phyloP scores from a whole-genome alignment of 2,329 filamentous ascomycete species.

The Calonectria pteridis region DNA sequence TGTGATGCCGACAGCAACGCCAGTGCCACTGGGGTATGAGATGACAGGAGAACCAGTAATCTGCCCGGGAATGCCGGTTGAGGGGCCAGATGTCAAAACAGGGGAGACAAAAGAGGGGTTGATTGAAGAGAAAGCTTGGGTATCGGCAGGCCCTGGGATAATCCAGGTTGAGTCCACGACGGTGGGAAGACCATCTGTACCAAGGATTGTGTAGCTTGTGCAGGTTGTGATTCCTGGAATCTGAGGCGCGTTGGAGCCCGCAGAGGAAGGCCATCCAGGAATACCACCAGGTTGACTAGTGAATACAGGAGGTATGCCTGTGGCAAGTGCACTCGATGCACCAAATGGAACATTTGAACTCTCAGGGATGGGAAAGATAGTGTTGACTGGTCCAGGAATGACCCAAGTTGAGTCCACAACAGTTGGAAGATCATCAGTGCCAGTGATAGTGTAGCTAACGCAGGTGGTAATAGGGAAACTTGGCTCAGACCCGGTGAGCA shows the following conservation, averaged over 20 bases:
- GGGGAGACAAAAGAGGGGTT: slow-evolving; percentile 39
- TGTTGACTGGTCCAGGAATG: slow-evolving; percentile 41
- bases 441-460: slow-evolving; percentile 46
- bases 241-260: slow-evolving; percentile 22
- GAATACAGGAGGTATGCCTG: slow-evolving; percentile 25
- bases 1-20: slow-evolving; percentile 28
- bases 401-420: slow-evolving; percentile 50
- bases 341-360: slow-evolving; percentile 23
- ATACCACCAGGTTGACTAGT: slow-evolving; percentile 24
- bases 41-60: slow-evolving; percentile 28
- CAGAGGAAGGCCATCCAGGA: slow-evolving; percentile 4
- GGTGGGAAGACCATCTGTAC: slow-evolving; percentile 43
- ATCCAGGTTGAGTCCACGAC: slow-evolving; percentile 50
- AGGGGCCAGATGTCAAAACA: slow-evolving; percentile 34
- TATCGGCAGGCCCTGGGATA: slow-evolving; percentile 38
- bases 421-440: slow-evolving; percentile 43
- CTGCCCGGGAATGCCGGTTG: slow-evolving; percentile 41
- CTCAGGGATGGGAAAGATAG: slow-evolving; percentile 31
- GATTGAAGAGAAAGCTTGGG: slow-evolving; percentile 33
- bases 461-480: slow-evolving; percentile 41
- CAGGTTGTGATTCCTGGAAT: slow-evolving; percentile 36
- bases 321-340: slow-evolving; percentile 34
- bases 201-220: slow-evolving; percentile 41
- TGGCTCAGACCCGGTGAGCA: neutral
- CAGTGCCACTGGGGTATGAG: slow-evolving; percentile 17